Base-by-base conservation (phyloP, 257 asterid species). In the Capsicum rhomboideum region DNA sequence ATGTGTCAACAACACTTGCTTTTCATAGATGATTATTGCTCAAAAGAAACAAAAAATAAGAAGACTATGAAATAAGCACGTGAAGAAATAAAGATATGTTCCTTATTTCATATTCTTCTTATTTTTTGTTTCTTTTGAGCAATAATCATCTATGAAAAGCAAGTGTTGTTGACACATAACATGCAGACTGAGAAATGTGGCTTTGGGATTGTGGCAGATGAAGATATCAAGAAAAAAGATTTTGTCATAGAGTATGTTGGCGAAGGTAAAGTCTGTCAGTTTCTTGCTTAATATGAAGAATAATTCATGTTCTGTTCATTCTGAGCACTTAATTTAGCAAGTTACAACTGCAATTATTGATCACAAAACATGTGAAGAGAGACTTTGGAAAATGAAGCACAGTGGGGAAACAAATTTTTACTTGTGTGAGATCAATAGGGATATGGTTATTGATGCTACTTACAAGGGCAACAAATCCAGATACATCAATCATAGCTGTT, bases 121-220 rank as follows among this genome's bases (percentile, higher is more conserved):
- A 23, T 5, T 74, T n/a, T 72, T 74, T 23, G 4, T 18, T 74
- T 72, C n/a, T 74, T 74, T 26, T 46, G 80, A 23, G 42, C 59
- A 46, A 56, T 83, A 52, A 26, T 29, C 29, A 54, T 64, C 42
- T 55, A 56, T n/a, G 55, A 37, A 82, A 71, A 26, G 64, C 53
- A 72, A 46, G 75, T 84, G 46, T 23, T 18, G 83, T 86, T 74
- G 78, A 67, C 23, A 50, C 82, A 67, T 80, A 84, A 80, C 40
- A 17, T 86, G 88, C 97, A 96, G 98, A 96, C 99, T n/a, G 96
- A 93, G 90, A 96, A 93, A 88, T 96, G 99, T 92, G 99, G 99
- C 86, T 83, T 89, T 86, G 99, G 99, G 58, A 91, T 96, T 68
- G 92, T 94, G 83, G 97, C 98, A 78, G 98, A 90, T 87, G 99